Evolutionary conservation across 78 protist genomes (phyloP).

Genomic region (Dictyostelium capitatum): DNA sequence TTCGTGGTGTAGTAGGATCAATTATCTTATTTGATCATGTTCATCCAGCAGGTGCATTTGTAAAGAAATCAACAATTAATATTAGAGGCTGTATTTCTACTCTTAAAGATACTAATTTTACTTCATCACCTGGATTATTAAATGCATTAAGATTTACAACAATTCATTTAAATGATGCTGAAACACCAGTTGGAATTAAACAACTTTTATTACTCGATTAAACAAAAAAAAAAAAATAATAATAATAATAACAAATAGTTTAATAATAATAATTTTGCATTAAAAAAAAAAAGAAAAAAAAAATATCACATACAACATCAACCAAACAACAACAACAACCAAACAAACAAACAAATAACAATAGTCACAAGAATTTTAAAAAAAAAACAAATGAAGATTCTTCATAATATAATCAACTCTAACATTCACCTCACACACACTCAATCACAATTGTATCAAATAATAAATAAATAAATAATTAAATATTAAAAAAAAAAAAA

Average conservation of each 20-base stretch:
- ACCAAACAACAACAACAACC: too few species aligned
- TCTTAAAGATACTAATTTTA: constrained; percentile 64
- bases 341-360: too few species aligned
- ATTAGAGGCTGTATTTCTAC: constrained; percentile 79
- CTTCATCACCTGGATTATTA: constrained; percentile 74
- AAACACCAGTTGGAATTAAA: constrained; percentile 84
- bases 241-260: not conserved
- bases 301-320: too few species aligned
- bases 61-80: constrained; percentile 84
- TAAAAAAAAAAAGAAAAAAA: too few species aligned
- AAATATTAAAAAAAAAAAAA: too few species aligned
- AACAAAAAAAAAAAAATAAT: not conserved
- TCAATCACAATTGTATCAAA: too few species aligned
- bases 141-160: constrained; percentile 93
- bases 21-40: constrained; percentile 90
- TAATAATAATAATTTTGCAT: too few species aligned
- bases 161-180: constrained; percentile 86
- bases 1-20: constrained; percentile 89
- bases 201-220: constrained; percentile 79
- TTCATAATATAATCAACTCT: too few species aligned
- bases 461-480: too few species aligned
- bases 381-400: too few species aligned
- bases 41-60: constrained; percentile 88
- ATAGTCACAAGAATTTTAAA: too few species aligned
- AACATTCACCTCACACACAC: too few species aligned